Conservation (phyloP, 441 rosid genomes). For the Brassica hybrid region DNA sequence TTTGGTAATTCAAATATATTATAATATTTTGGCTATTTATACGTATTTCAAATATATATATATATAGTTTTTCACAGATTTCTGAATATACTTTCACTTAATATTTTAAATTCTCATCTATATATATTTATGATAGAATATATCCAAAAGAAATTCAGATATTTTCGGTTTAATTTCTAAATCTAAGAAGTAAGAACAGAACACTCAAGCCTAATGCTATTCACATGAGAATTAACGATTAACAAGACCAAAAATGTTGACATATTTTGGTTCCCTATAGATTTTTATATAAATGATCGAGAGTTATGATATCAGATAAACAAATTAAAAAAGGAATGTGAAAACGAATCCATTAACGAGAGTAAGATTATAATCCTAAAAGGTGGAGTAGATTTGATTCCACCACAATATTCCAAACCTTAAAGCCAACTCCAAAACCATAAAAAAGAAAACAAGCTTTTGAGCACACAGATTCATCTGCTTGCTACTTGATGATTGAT, state of each 20-base stretch:
- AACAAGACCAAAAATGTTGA: too few relatives aligned
- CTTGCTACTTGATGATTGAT: constrained; percentile 15
- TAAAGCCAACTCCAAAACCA: constrained; percentile 15
- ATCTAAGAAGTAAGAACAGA: neutral
- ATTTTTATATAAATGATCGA: too few relatives aligned
- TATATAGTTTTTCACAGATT: neutral
- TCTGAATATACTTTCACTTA: neutral
- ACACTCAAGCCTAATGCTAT: neutral
- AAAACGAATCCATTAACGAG: constrained; percentile 38
- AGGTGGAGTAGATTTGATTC: constrained; percentile 33
- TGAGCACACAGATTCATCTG: constrained; percentile 20
- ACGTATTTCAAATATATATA: neutral
- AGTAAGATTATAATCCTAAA: constrained; percentile 5
- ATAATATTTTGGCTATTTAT: neutral
- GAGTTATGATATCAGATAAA: neutral
- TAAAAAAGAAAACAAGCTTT: constrained; percentile 4
- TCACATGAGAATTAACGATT: too few relatives aligned
- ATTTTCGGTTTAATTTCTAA: neutral
- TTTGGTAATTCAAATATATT: neutral
- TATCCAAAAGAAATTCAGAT: neutral
- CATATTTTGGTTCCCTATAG: too few relatives aligned
- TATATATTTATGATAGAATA: too few relatives aligned
- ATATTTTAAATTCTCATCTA: neutral
- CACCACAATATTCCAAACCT: constrained; percentile 34
- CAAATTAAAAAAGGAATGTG: neutral